Base-by-base conservation (phyloP, 2,329 filamentous ascomycete genomes). In the Sporothrix inflata region DNA sequence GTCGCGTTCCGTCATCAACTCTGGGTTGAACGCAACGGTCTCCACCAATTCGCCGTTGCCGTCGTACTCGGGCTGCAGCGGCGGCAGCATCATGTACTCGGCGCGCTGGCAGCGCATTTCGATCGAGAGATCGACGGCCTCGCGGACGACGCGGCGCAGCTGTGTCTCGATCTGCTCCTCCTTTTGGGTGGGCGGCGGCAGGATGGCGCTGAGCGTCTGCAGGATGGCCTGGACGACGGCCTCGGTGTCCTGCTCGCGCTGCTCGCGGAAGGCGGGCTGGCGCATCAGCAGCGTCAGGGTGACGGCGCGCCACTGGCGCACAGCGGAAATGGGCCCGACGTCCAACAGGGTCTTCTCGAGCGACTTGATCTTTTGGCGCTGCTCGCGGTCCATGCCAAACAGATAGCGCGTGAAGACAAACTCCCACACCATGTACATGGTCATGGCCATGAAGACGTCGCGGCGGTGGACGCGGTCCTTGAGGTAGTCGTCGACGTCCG, bases 391-490 rank as follows among this genome's bases (percentile, higher is more conserved):
- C 94, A 99, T 97, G 77, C 96, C 96, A 80, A 99, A 99, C 34
- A 99, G 90, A 81, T 99, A 99, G 75, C 96, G 90, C 9, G 95
- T 98, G 80, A 99, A 99, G 79, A 99, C 91, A 79, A 97, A 98
- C 82, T 99, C 96, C 94, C 94, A 99, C 69, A 99, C 91, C 94
- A 99, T 98, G 74, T 92, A 96, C 94, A 98, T 98, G 71, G 95
- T 93, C 81, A 99, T 94, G 49, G 94, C 96, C 94, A 98, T 98
- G 86, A 99, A 98, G 73, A 98, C 91, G 80, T 98, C 95, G 73
- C 95, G 90, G 74, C 96, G 91, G 78, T 89, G 91, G 71, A 98
- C 92, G 51, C 97, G 92, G 80, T 99, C 95, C 76, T 88, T 88
- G 66, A 99, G 90, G 78, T 97, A 96, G 72, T 86, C 85, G 81